Evolutionary conservation across 306 rosid genomes (phyloP), one percentile per base, ranked within the genome.

Genomic region (Cyamopsis tetragonoloba): DNA sequence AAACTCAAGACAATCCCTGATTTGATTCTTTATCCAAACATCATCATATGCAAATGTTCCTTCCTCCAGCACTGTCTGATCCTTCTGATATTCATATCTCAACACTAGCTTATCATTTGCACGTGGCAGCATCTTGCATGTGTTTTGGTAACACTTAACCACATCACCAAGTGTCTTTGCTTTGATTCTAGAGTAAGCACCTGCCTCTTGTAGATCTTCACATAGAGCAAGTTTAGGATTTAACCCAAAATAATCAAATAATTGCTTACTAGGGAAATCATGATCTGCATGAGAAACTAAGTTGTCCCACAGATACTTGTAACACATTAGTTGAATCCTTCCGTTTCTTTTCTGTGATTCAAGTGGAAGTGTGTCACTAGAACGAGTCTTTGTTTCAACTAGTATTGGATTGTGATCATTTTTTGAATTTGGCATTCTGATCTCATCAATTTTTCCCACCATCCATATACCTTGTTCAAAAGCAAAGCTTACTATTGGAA

Each of bases 311-410:
- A 89, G 60, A 54, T 79, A 74, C 83, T 92, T 89, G 80, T 92
- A 89, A 73, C 85, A 84, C 96, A 92, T 89, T 44, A 89, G 34
- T 28, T 92, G 95, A 81, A 89, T 76, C 87, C 84, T 89, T 66
- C 96, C 96, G 27, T 87, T 87, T 77, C 96, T 86, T 58, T 24
- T 75, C 35, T 89, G 93, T 26, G 98, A 66, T 78, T 87, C 96
- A 7, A 73, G 12, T 62, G 96, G 96, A 79, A 87, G 77, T 5
- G 84, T 74, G 30, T 80, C 83, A 35, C 39, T 38, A 23, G 12
- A 72, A 58, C 92, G 91, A 31, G 98, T 89, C 81, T 92, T 89
- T 9, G 73, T 85, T 69, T 92, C 96, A 18, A 89, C 82, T 44
- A 92, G 64, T 48, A 76, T 62, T 0, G 96, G 89, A 35, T 78